Conservation (phyloP, 2,329 filamentous ascomycete genomes). For the Aspergillus sp. region DNA sequence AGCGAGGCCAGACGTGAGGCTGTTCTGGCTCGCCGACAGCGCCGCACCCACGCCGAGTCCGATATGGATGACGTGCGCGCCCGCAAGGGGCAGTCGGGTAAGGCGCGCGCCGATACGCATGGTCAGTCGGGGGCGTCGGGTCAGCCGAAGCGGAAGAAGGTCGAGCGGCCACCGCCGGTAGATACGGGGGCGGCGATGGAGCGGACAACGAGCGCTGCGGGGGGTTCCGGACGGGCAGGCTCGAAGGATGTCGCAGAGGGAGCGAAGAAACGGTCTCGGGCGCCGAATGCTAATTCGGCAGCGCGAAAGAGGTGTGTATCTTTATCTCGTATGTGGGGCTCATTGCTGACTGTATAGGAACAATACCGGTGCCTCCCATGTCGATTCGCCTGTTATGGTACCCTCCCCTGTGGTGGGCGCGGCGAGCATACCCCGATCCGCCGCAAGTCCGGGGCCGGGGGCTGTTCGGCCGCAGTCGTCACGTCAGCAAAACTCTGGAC, state of each 20-base stretch:
- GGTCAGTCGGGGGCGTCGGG: conserved; percentile 50
- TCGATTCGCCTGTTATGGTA: conserved; percentile 67
- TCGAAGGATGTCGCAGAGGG: conserved; percentile 66
- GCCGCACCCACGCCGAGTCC: conserved; percentile 69
- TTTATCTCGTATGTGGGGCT: background rate
- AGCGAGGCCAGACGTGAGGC: conserved; percentile 84
- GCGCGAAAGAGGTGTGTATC: conserved; percentile 68
- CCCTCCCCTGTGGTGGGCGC: conserved; percentile 71
- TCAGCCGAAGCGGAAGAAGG: conserved; percentile 73
- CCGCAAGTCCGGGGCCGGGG: conserved; percentile 58
- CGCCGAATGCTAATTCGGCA: conserved; percentile 63
- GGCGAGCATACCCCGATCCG: conserved; percentile 59
- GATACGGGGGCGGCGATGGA: conserved; percentile 38
- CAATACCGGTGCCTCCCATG: conserved; percentile 48
- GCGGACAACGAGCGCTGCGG: conserved; percentile 36
- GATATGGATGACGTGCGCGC: conserved; percentile 69
- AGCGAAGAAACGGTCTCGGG: conserved; percentile 68
- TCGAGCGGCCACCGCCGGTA: conserved; percentile 60
- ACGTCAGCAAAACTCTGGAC: conserved; percentile 72
- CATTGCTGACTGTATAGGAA: conserved; percentile 31
- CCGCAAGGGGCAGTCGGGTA: conserved; percentile 58
- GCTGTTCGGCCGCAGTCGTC: conserved; percentile 64
- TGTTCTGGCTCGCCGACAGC: conserved; percentile 70
- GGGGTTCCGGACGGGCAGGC: conserved; percentile 30
- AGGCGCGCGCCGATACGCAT: conserved; percentile 39